Conservation (phyloP, 495 filamentous ascomycete genomes). For the Lepidopterella palustris region DNA sequence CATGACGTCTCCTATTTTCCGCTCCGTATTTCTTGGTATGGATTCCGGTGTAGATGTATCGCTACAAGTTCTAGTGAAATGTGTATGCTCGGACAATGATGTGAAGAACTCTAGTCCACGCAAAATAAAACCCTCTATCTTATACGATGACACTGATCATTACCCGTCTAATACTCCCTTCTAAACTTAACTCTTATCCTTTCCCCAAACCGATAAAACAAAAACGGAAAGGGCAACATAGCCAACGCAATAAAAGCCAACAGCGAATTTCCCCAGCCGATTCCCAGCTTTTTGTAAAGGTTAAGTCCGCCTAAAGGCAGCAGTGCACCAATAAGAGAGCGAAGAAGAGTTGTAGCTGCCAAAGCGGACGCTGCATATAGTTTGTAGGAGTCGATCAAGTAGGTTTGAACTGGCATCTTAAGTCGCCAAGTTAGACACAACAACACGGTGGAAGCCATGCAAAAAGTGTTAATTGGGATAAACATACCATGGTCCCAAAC, state of each 20-base stretch:
- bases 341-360: constrained; percentile 34
- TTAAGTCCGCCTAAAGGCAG: constrained; percentile 35
- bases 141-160: not conserved
- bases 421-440: not conserved
- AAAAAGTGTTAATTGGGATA: too few relatives aligned
- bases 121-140: not conserved
- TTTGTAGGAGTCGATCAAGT: constrained; percentile 35
- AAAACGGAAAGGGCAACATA: constrained; percentile 28
- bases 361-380: constrained; percentile 37
- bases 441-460: not conserved
- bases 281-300: constrained; percentile 33
- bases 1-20: not conserved
- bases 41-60: not conserved
- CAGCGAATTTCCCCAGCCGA: constrained; percentile 31
- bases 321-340: constrained; percentile 31
- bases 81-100: too few relatives aligned
- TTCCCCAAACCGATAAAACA: constrained; percentile 30
- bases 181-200: not conserved
- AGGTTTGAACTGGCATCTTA: constrained; percentile 25
- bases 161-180: not conserved
- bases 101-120: not conserved
- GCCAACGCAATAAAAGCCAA: constrained; percentile 31
- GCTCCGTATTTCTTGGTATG: not conserved
- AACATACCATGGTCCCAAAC: constrained; percentile 43
- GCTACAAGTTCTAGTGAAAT: too few relatives aligned